A percentile compares a stretch with the other conserved stretches of the same genome.
Conservation (phyloP, 1,284 basidiomycete genomes). For the Sutorius eximius region DNA sequence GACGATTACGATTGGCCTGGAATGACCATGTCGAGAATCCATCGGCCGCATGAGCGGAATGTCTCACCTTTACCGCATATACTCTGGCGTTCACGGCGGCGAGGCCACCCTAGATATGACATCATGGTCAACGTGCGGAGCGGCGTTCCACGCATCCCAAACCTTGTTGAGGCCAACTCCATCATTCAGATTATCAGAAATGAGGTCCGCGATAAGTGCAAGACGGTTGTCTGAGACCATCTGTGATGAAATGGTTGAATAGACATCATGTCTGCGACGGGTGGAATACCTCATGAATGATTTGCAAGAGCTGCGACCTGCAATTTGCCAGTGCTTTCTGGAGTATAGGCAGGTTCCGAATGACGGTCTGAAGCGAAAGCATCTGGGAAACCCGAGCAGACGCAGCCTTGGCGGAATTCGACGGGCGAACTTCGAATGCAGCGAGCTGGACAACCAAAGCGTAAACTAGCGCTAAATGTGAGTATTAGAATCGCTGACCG, state of each 20-base stretch:
- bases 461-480: background rate
- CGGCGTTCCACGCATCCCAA: background rate
- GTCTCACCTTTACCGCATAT: conserved; percentile 75
- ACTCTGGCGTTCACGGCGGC: conserved; percentile 71
- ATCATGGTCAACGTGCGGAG: background rate
- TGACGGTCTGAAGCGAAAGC: conserved; percentile 69
- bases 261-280: no score
- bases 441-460: conserved; percentile 49
- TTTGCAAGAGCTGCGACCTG: conserved; percentile 58
- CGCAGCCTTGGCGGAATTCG: conserved; percentile 58
- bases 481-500: conserved; percentile 42
- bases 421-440: conserved; percentile 55
- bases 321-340: conserved; percentile 60
- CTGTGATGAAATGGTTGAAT: conserved; percentile 35
- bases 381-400: conserved; percentile 74
- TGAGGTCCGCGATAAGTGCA: conserved; percentile 56
- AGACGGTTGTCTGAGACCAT: conserved; percentile 74
- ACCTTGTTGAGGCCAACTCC: conserved; percentile 63
- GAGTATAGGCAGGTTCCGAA: conserved; percentile 64
- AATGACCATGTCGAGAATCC: background rate
- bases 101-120: conserved; percentile 56
- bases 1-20: conserved; percentile 73
- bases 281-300: conserved; percentile 55
- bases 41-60: background rate
- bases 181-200: conserved; percentile 71